These are phyloP conservation scores for Clathrus columnatus DNA, from an alignment of 768 basidiomycete genomes.

Conservation along the genomic window DNA sequence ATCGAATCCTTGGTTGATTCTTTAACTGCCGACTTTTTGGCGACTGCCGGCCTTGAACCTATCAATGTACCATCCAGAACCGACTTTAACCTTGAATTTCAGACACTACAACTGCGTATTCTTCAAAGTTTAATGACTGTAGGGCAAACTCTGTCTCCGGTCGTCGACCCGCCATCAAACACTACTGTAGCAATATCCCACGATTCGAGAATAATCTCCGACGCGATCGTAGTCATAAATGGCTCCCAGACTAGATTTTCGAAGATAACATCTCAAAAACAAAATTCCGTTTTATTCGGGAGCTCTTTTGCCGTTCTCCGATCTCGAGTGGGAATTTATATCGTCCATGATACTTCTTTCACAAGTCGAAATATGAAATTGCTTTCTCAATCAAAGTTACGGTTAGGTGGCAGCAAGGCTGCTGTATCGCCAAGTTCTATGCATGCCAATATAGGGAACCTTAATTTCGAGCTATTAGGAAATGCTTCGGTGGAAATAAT, in stretches of 20 bases:
- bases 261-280: neutral
- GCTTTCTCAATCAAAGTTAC: neutral
- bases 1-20: slow-evolving; percentile 32
- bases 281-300: neutral
- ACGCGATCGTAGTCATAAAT: neutral
- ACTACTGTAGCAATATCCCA: neutral
- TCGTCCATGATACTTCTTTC: neutral
- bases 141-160: slow-evolving; percentile 24
- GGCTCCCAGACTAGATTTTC: neutral
- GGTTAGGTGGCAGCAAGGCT: neutral
- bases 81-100: slow-evolving; percentile 35
- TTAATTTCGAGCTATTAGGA: neutral
- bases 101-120: slow-evolving; percentile 31
- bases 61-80: slow-evolving; percentile 16
- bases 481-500: neutral
- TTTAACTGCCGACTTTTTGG: slow-evolving; percentile 34
- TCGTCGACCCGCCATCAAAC: neutral
- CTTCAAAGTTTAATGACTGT: slow-evolving; percentile 39
- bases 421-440: neutral
- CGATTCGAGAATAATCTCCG: slow-evolving; percentile 3
- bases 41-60: slow-evolving; percentile 20
- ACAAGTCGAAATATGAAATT: neutral
- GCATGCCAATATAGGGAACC: neutral
- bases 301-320: neutral
- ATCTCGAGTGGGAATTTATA: neutral